Base-by-base conservation (phyloP, 345 rosid genomes). In the Salix caprea region DNA sequence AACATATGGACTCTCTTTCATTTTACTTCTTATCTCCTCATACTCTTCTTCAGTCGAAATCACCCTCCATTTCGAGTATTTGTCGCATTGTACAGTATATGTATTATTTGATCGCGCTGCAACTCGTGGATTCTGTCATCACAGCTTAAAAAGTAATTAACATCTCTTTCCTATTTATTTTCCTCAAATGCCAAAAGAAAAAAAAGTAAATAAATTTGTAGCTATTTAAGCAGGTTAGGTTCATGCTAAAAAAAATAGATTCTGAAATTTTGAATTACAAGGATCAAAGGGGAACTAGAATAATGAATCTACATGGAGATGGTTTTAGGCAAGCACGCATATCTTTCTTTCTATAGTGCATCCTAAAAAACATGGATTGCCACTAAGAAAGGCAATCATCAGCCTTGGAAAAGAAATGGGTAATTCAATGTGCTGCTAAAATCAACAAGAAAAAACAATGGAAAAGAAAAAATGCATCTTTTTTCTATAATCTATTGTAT, bases 11-110 rank as follows among this genome's bases (percentile, higher is more conserved):
- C 28, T 28, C 28, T 28, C 28, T 1, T 28, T 28, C 28, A 28
- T 28, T 28, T 28, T 28, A 28, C 1, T 28, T 28, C 30, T 28
- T 28, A 28, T 28, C 2, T 28, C 30, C 30, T 28, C 30, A 28
- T 1, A 28, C 30, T 28, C 30, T 12, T 88, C 94, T 65, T 82
- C 85, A 0, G 85, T 71, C 50, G 75, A 73, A 30, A 94, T 84
- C 46, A 89, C 88, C 81, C 97, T 92, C 96, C 98, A 94, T 78
- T 94, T 91, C 14, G 68, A 74, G 86, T 97, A 94, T 11, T 84
- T 79, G 13, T 84, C 90, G 71, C 98, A 94, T 67, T 94, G 98
- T 42, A 89, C 97, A 1, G 94, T 96, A 78, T 87, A 92, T 10
- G 85, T 86, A 80, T 94, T 94, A 15, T 91, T 81, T 5, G 84